A percentile compares a stretch with the other conserved stretches of the same genome.
Conservation (phyloP, 257 asterid species). For the Ballota nigra region DNA sequence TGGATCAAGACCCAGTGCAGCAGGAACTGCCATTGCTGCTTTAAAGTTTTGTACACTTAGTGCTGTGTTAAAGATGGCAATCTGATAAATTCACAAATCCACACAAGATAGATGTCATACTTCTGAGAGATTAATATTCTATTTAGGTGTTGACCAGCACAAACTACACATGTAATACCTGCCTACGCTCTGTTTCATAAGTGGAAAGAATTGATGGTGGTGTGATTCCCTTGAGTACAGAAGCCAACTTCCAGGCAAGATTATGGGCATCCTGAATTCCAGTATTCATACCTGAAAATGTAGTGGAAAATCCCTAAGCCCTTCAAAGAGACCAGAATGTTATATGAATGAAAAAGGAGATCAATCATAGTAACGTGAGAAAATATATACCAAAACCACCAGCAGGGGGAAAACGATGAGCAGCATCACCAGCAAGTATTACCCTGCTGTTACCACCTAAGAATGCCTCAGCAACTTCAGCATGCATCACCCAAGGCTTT, state of each 20-base stretch:
- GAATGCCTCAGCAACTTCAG: slow-evolving; percentile 85
- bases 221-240: slow-evolving; percentile 60
- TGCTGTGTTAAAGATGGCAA: slow-evolving; percentile 77
- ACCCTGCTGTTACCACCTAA: slow-evolving; percentile 53
- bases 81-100: slow-evolving; percentile 43
- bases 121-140: slow-evolving; percentile 6
- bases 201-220: slow-evolving; percentile 67
- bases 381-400: slow-evolving; percentile 83
- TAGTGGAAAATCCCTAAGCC: slow-evolving; percentile 4
- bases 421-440: slow-evolving; percentile 94
- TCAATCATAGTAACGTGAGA: not conserved
- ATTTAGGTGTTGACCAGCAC: slow-evolving; percentile 4
- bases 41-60: slow-evolving; percentile 82
- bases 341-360: not conserved
- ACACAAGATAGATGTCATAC: slow-evolving; percentile 12
- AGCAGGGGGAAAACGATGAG: slow-evolving; percentile 98
- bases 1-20: slow-evolving; percentile 97
- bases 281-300: slow-evolving; percentile 82
- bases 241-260: slow-evolving; percentile 96
- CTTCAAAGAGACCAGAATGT: slow-evolving; percentile 10
- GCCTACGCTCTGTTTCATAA: slow-evolving; percentile 84
- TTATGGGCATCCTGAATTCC: slow-evolving; percentile 98
- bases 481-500: slow-evolving; percentile 99
- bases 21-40: slow-evolving; percentile 92
- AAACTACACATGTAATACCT: slow-evolving; percentile 40